phyloP scores from a whole-genome alignment of 192 early-diverging fungal genomes.

The Backusella luteola region DNA sequence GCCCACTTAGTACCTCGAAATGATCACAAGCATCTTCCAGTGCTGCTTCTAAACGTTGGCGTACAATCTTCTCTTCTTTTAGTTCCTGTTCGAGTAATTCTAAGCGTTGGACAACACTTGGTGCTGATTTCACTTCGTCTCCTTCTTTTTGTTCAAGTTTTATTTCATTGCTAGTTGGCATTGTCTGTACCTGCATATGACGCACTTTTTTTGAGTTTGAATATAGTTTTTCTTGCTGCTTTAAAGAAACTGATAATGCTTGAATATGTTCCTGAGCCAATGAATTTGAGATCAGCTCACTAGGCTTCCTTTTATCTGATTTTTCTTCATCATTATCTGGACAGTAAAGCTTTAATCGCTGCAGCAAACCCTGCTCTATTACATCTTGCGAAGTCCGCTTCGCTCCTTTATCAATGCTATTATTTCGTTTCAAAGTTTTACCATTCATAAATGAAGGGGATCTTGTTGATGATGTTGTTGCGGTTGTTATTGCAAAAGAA shows the following conservation, averaged over 20 bases:
- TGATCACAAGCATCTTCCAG: conserved; percentile 51
- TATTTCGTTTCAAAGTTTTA: background rate
- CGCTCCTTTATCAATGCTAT: background rate
- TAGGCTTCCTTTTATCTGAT: conserved; percentile 9
- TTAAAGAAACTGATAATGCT: conserved; percentile 15
- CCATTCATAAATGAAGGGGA: background rate
- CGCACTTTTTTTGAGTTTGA: conserved; percentile 23
- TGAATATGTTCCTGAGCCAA: conserved; percentile 25
- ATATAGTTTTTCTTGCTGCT: background rate
- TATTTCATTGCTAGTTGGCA: background rate
- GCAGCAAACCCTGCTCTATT: conserved; percentile 7
- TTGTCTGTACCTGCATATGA: conserved; percentile 33
- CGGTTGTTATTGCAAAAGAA: background rate
- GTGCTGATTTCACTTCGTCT: background rate
- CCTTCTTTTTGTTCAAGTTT: conserved; percentile 5
- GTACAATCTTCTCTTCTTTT: conserved; percentile 3
- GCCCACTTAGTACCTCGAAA: conserved; percentile 45
- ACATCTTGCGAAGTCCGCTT: background rate
- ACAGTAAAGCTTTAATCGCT: conserved; percentile 7
- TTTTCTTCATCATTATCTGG: background rate
- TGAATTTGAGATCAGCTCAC: conserved; percentile 12
- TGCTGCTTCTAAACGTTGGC: conserved; percentile 36
- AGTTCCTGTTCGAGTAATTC: conserved; percentile 13
- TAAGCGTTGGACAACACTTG: background rate
- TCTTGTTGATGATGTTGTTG: background rate